Evolutionary conservation across 768 basidiomycete species (phyloP), one percentile per base, ranked within the genome.

Genomic region (Lyophyllum shimeji): DNA sequence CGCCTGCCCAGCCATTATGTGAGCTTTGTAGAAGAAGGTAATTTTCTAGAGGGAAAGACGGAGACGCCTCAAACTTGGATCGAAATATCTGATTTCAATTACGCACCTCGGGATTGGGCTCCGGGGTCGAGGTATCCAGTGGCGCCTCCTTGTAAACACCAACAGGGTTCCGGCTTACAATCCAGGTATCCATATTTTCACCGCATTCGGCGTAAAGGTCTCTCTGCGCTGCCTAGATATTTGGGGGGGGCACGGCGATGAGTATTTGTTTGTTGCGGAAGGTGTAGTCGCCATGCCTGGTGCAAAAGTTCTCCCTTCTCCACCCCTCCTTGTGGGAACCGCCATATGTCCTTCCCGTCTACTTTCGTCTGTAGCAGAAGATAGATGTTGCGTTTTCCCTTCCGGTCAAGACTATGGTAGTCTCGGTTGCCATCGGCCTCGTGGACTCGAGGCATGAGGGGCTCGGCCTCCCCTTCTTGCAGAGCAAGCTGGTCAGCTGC

Each of bases 11-110:
- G 92, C 86, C 65, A 98, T 80, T 51, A 98, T 91, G 66, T 97
- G 95, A 18, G 85, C 92, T 69, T 97, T 97, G 77, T 90, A 90
- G 77, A 97, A 92, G 76, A 98, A 99, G 18, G 90, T 76, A 40
- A 81, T 74, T 51, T 76, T 80, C 95, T 97, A 64, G 0, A 39
- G 27, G 12, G 9, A 46, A 46, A 34, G 34, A 34, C 57, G 42
- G 7, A 24, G n/a, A 7, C 23, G 13, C 33, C 40, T 45, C 53
- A 23, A 39, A 51, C 18, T 48, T 31, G 45, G 31, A 20, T 46
- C 13, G 21, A 24, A 34, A 31, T 29, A 20, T 23, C 13, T n/a
- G 21, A 13, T 18, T 20, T 13, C 44, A 49, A n/a, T 46, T n/a
- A 63, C 71, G 34, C 61, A 80, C 82, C 62, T 82, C 71, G 54